Evolutionary conservation across 2,329 filamentous ascomycete species (phyloP), one percentile per base, ranked within the genome.

Genomic region (Fonsecaea multimorphosa): DNA sequence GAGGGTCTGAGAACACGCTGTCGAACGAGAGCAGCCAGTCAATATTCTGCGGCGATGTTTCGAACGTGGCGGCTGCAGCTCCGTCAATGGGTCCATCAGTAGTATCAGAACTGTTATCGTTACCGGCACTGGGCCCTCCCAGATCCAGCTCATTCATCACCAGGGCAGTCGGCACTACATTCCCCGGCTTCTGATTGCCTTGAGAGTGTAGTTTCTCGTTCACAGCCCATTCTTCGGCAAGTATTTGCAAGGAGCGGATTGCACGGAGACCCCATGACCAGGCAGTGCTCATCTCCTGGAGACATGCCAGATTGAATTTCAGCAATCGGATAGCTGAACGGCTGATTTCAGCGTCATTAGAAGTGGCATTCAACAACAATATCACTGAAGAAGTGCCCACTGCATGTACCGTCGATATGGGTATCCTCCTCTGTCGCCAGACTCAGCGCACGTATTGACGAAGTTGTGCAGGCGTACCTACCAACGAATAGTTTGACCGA

Each of bases 341-440:
- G 14, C 55, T 24, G 14, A n/a, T 19, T 7, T 8, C 31, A 1
- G 46, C 2, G 31, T 64, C 61, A 2, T 9, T 9, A 1, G 22
- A 44, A 12, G 9, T 54, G 24, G 27, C n/a, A 22, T 64, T 55
- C 32, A 27, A 36, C 4, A 64, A 40, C 12, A 49, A 55, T 9
- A 64, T 64, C 8, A 64, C 53, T 9, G 61, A 22, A 2, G 61
- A 54, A 14, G 61, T 64, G n/a, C 49, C 36, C 6, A 31, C n/a
- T 24, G n/a, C 9, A 19, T 64, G 61, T 3, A 64, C 55, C n/a
- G 61, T 32, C 3, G 61, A 64, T 7, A 64, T 64, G 12, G n/a
- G 16, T 12, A 63, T 34, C 32, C 32, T 34, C 12, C 32, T 34
- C 32, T 34, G 12, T 11, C 8, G 32, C 32, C 32, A 34, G 32